phyloP scores from a whole-genome alignment of 768 basidiomycete genomes.

The Agaricus bisporus region DNA sequence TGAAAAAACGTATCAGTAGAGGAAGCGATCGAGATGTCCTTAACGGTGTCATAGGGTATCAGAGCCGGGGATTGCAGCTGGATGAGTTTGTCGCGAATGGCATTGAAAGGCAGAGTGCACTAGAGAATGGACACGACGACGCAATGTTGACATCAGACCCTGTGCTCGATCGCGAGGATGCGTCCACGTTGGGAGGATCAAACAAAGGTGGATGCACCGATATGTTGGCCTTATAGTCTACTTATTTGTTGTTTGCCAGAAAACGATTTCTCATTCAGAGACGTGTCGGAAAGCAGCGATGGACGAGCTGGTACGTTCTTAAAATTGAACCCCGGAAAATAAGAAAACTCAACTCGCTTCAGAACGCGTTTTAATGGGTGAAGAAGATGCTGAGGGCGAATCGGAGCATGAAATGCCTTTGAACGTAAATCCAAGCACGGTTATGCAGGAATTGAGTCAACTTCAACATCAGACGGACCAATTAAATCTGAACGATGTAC shows the following conservation, averaged over 20 bases:
- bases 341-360: not conserved
- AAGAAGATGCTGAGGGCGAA: conserved; percentile 10
- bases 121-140: not conserved
- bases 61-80: not conserved
- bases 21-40: too few relatives aligned
- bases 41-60: not conserved
- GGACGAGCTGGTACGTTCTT: not conserved
- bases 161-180: conserved; percentile 1
- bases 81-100: conserved; percentile 10
- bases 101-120: not conserved
- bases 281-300: conserved; percentile 6
- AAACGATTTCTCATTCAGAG: conserved; percentile 9
- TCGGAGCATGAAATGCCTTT: not conserved
- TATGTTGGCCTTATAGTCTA: not conserved
- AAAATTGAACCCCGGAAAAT: not conserved
- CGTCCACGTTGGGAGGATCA: conserved; percentile 6
- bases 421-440: not conserved
- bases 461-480: not conserved
- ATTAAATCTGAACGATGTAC: not conserved
- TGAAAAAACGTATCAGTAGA: not conserved
- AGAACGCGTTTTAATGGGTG: not conserved
- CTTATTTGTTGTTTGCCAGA: not conserved
- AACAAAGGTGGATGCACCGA: not conserved
- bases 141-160: not conserved
- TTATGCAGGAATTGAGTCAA: not conserved